Percentiles rank a stretch among this genome's conserved stretches.
Evolutionary conservation across 495 filamentous ascomycete genomes (phyloP).

Genomic region (Bombardia bombarda): DNA sequence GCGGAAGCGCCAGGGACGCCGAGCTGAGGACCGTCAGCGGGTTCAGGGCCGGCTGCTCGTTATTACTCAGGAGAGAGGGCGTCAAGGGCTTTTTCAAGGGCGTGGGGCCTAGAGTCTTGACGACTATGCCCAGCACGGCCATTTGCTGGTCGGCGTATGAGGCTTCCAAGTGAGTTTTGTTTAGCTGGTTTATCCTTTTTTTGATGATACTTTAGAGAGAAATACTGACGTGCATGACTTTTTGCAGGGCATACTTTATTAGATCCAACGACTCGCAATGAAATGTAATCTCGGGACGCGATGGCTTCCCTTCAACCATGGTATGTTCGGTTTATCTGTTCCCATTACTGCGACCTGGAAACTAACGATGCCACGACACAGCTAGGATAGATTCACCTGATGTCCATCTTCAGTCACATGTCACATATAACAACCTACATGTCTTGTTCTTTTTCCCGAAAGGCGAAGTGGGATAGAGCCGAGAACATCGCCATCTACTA

Average conservation of each 20-base stretch:
- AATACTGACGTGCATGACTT: constrained; percentile 8
- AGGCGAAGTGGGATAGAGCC: no score
- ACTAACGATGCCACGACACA: no score
- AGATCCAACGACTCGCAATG: constrained; percentile 36
- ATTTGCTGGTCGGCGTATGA: constrained; percentile 88
- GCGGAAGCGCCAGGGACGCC: constrained; percentile 68
- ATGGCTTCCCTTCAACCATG: no score
- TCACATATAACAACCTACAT: no score
- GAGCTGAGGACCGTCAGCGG: constrained; percentile 83
- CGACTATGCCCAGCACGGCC: constrained; percentile 95
- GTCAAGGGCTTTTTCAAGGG: constrained; percentile 86
- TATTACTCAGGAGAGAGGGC: constrained; percentile 80
- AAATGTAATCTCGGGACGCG: no score
- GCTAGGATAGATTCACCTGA: no score
- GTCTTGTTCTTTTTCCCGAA: no score
- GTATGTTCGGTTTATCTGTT: no score
- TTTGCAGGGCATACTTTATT: constrained; percentile 48
- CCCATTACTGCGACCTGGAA: no score
- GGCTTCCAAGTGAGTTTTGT: constrained; percentile 46
- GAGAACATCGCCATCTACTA: no score
- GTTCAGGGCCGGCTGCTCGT: constrained; percentile 68
- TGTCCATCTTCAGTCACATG: no score
- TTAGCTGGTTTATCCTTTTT: neutral
- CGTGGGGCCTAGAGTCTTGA: constrained; percentile 82
- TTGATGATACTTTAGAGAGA: neutral